Base-by-base conservation (phyloP, 2,329 filamentous ascomycete genomes). In the Aspergillus neoniger region DNA sequence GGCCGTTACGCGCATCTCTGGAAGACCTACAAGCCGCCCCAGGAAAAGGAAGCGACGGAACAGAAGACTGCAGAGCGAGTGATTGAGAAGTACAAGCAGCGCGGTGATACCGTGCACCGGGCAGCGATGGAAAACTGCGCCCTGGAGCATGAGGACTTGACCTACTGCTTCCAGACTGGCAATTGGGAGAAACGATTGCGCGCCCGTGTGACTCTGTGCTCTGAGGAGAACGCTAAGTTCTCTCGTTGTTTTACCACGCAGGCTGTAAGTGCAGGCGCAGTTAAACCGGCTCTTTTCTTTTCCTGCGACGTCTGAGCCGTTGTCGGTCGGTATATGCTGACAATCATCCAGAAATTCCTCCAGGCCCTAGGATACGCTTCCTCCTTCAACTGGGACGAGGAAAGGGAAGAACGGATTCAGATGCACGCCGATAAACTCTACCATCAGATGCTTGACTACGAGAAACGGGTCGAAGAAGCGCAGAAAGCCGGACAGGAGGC, bases 401-500 rank as follows among this genome's bases (percentile, higher is more conserved):
- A 88, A 30, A 84, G 91, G 55, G 91, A 96, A 69, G 93, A 97
- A 74, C 86, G 89, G 67, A 92, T 99, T 63, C 95, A 98, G 77
- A 91, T 98, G 88, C 93, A 97, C 75, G 94, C 94, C 61, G 95
- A 99, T 79, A 86, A 86, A 64, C 83, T 99, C 43, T 99, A 92
- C 77, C 90, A 94, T 70, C 87, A 90, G 68, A 92, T 98, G 88
- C 77, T 96, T 39, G 84, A 86, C 63, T 92, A 96, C 73, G 94
- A 99, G 77, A 82, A 81, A 19, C 85, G 84, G 64, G 86, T 91
- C n/a, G 86, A 90, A 65, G 83, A 87, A 76, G 76, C 85, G 71
- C 65, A 75, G 70, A 69, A 79, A 69, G 70, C 77, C 41, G 77
- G 77, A 23, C 55, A 66, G 41, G 77, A 80, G 49, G 74, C 78